These are phyloP conservation scores for Xylaria sp. DNA, from an alignment of 2,329 filamentous ascomycete species.

Conservation along the genomic window DNA sequence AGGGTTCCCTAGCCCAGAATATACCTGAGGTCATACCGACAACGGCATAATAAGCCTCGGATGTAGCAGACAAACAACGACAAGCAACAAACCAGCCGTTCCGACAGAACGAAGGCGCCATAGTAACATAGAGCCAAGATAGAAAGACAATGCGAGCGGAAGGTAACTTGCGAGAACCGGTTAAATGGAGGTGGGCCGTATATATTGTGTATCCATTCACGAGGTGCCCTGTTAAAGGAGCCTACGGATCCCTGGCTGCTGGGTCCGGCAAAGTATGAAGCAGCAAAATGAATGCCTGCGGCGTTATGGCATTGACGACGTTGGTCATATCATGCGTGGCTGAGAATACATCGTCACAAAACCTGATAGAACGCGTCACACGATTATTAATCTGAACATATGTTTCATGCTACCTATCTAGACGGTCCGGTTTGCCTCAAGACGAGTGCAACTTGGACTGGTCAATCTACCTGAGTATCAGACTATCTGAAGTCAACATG, in stretches of 20 bases:
- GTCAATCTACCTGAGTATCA: constrained; percentile 43
- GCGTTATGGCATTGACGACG: background rate
- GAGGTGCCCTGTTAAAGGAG: constrained; percentile 4
- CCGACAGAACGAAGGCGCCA: constrained; percentile 25
- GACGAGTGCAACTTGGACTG: constrained; percentile 40
- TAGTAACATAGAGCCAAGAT: constrained; percentile 25
- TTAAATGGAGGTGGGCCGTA: constrained; percentile 28
- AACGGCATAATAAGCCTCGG: constrained; percentile 2
- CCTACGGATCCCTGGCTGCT: constrained; percentile 3
- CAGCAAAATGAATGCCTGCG: background rate
- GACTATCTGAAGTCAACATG: constrained; percentile 35
- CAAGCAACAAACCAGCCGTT: constrained; percentile 8
- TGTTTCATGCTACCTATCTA: constrained; percentile 45
- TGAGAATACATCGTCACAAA: constrained; percentile 5
- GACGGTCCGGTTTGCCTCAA: constrained; percentile 40
- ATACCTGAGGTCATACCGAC: background rate
- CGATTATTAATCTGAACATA: constrained; percentile 22
- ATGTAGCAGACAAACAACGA: background rate
- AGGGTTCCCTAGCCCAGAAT: constrained; percentile 1
- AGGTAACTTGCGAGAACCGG: constrained; percentile 34
- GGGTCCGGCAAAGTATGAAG: constrained; percentile 18
- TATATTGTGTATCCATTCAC: constrained; percentile 24
- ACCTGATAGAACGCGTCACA: background rate
- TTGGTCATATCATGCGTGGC: background rate
- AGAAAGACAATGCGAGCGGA: constrained; percentile 22